Conservation (phyloP, 345 rosid species). For the Corchorus capsularis region DNA sequence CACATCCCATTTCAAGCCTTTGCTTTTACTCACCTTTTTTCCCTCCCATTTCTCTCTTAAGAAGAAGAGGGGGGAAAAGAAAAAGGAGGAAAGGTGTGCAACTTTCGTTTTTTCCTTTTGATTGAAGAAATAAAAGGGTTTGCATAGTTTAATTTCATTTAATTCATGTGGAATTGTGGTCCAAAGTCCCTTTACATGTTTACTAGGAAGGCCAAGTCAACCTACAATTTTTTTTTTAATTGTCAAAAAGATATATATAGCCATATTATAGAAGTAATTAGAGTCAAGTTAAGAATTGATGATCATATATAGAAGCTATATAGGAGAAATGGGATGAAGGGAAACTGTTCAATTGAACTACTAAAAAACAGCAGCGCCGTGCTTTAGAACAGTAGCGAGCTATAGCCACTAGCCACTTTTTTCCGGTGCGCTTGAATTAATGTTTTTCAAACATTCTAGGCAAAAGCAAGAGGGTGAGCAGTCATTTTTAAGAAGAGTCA, state of each 20-base stretch:
- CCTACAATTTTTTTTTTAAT: neutral
- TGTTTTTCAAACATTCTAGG: no score
- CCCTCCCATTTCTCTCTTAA: neutral
- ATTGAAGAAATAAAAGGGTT: neutral
- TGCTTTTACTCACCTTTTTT: neutral
- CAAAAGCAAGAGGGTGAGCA: no score
- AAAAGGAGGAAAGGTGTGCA: neutral
- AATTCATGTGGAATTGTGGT: neutral
- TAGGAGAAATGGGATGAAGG: no score
- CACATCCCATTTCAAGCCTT: neutral
- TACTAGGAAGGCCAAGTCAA: neutral
- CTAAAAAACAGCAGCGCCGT: neutral
- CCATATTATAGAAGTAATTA: neutral
- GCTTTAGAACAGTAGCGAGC: neutral
- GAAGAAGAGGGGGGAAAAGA: neutral
- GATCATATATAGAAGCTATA: neutral
- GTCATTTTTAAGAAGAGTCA: no score
- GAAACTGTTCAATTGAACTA: no score
- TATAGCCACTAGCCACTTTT: neutral
- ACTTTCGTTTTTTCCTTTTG: neutral
- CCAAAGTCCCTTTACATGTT: neutral
- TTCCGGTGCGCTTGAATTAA: no score
- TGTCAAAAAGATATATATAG: neutral
- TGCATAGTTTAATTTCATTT: neutral
- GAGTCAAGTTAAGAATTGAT: neutral